Evolutionary conservation across 176 grass and related monocot species (phyloP).

Genomic region (Rhynchospora pubera): DNA sequence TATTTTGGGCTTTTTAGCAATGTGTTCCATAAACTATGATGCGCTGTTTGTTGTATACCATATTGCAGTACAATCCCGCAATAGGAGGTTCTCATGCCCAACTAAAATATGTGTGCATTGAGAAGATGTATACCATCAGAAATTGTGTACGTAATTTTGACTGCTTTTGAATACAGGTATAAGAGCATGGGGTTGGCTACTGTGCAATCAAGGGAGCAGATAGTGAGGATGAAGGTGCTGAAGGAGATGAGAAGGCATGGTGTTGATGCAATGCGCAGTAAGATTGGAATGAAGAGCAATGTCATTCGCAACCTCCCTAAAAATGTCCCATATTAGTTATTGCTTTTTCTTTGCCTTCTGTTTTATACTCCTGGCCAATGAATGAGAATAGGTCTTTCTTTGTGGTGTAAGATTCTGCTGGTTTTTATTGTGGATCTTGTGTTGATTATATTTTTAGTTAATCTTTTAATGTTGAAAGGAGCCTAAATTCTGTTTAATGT

Average conservation of each 20-base stretch:
- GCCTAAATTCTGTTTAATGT: background rate
- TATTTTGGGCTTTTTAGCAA: background rate
- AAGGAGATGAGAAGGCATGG: conserved; percentile 60
- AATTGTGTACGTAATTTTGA: background rate
- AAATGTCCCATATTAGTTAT: conserved; percentile 64
- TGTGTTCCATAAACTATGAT: background rate
- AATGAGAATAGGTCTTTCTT: background rate
- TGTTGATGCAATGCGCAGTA: conserved; percentile 64
- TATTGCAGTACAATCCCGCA: background rate
- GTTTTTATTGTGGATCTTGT: background rate
- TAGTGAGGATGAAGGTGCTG: conserved; percentile 81
- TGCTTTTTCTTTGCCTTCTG: too few species aligned
- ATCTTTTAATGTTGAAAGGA: background rate
- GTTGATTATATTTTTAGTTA: background rate
- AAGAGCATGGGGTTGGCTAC: conserved; percentile 84
- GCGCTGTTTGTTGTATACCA: background rate
- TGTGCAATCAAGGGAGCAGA: conserved; percentile 72
- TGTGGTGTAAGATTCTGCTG: background rate
- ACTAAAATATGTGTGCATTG: background rate
- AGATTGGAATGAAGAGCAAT: conserved; percentile 89
- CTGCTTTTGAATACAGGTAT: conserved; percentile 39
- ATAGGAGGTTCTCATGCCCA: background rate
- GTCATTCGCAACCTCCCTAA: conserved; percentile 92
- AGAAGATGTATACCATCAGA: background rate
- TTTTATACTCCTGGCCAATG: background rate